Evolutionary conservation across 106 monocot genomes (phyloP).

Genomic region (Ottelia alismoides): DNA sequence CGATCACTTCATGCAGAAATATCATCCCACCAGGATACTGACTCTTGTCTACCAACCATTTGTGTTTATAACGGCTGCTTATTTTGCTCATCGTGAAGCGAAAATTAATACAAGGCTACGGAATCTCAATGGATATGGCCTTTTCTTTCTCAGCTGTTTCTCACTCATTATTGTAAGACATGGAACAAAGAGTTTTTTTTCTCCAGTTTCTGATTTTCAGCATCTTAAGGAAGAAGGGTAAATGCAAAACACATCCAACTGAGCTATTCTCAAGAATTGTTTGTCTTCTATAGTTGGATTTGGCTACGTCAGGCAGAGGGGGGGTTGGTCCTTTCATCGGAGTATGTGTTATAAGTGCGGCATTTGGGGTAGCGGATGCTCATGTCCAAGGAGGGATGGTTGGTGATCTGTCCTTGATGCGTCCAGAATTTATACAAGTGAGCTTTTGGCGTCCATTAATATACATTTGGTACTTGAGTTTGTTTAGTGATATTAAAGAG

Average conservation of each 20-base stretch:
- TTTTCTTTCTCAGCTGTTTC: slow-evolving; percentile 57
- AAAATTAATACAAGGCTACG: slow-evolving; percentile 47
- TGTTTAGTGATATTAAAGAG: neutral
- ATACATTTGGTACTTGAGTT: neutral
- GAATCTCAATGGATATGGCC: slow-evolving; percentile 39
- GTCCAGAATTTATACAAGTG: slow-evolving; percentile 68
- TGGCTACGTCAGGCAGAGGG: slow-evolving; percentile 57
- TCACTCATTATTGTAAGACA: slow-evolving; percentile 42
- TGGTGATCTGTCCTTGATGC: slow-evolving; percentile 73
- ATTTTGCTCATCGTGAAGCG: slow-evolving; percentile 57
- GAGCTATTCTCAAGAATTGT: neutral
- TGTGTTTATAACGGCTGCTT: slow-evolving; percentile 22
- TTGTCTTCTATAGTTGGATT: slow-evolving; percentile 34
- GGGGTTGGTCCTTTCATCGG: slow-evolving; percentile 53
- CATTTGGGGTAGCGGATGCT: slow-evolving; percentile 68
- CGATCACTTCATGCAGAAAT: too few species aligned
- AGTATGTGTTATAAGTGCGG: slow-evolving; percentile 38
- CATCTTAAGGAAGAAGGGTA: too few species aligned
- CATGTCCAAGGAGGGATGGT: slow-evolving; percentile 71
- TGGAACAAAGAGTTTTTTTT: neutral
- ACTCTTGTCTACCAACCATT: slow-evolving; percentile 88
- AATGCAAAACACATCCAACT: too few species aligned
- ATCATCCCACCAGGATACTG: too few species aligned
- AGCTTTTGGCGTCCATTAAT: neutral
- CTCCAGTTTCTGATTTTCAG: neutral